Evolutionary conservation across 2,329 filamentous ascomycete genomes (phyloP), one percentile per base, ranked within the genome.

Genomic region (Ophiocordyceps australis): DNA sequence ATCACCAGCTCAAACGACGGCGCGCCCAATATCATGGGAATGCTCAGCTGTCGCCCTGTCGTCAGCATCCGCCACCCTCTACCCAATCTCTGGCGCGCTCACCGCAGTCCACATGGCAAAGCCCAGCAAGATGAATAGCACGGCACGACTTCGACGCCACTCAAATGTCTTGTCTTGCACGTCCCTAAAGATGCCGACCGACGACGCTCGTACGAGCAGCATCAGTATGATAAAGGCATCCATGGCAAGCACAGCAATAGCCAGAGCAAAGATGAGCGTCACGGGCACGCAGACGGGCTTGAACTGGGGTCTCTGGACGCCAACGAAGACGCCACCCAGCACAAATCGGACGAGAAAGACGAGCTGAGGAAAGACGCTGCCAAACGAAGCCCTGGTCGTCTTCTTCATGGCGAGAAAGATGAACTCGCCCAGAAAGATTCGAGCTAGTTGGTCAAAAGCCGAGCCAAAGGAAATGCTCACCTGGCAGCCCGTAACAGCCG

Each of bases 401-500:
- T 42, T 46, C 35, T 53, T 57, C 30, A 62, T 48, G 5, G 50
- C 52, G 61, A 63, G 69, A 22, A 65, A 35, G 5, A 70, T 39
- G 29, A 59, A 63, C 39, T 70, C 65, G 35, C 67, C 56, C 28
- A 67, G 42, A 19, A 59, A 52, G 25, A 62, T 45, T 25, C 67
- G 55, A 12, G 59, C 59, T 14, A 70, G 39, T 39, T 73, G 66
- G 35, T 73, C 67, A 42, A 71, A 67, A 14, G 57, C 36, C 7
- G 62, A 54, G 24, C 59, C 55, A 35, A 71, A 59, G 18, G 57
- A 49, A 23, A 67, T 49, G 28, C 56, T 52, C 27, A 62, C 42
- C 39, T 68, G 63, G 38, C 67, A 73, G 9, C 51, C 47, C 11
- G 51, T 43, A 12, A 46, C 31, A 17, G 56, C 54, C 17, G 42